Base-by-base conservation (phyloP, 2,329 filamentous ascomycete species). In the Ophiocordyceps camponoti-leonardi region DNA sequence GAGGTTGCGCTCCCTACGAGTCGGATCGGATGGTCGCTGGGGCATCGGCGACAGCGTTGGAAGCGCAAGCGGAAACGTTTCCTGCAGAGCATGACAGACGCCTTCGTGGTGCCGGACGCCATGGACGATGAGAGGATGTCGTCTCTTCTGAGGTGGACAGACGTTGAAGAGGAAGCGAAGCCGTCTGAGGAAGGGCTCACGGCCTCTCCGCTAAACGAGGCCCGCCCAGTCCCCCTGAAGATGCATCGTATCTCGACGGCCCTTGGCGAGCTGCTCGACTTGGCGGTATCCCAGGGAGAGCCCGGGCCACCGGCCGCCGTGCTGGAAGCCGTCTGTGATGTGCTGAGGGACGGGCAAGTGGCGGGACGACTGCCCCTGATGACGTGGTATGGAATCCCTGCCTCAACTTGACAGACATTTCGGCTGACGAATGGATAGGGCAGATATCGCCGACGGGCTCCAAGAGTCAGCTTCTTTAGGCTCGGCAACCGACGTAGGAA, bases 71-170 rank as follows among this genome's bases (percentile, higher is more conserved):
- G 60, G 16, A 56, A 48, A 18, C 47, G 49, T 2, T 54, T 61
- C 30, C 46, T 62, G 20, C 53, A 49, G 2, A 54, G 59, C 23
- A 54, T 63, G 42, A 53, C 49, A 11, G 50, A 51, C 6, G 50
- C 56, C 2, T 65, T 66, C 47, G 56, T 65, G n/a, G 50, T 66
- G 13, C 62, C 64, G 1, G 64, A 67, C 43, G 53, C 53, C 6
- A 52, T 63, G 48, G 52, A 53, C 12, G 57, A 60, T 6, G 49
- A 50, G 2, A 51, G 56, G 6, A 39, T 60, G 16, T 50, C 55
- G 13, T 42, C 44, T 5, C 41, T 57, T 11, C 33, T 51, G 11
- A 41, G 39, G n/a, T 31, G 22, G 7, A 37, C 31, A n/a, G 35
- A 18, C n/a, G 16, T 7, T 18, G 40, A 41, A 10, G 42, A 28